Evolutionary conservation across 208 protist genomes (phyloP).

Genomic region (Leishmania martiniquensis): DNA sequence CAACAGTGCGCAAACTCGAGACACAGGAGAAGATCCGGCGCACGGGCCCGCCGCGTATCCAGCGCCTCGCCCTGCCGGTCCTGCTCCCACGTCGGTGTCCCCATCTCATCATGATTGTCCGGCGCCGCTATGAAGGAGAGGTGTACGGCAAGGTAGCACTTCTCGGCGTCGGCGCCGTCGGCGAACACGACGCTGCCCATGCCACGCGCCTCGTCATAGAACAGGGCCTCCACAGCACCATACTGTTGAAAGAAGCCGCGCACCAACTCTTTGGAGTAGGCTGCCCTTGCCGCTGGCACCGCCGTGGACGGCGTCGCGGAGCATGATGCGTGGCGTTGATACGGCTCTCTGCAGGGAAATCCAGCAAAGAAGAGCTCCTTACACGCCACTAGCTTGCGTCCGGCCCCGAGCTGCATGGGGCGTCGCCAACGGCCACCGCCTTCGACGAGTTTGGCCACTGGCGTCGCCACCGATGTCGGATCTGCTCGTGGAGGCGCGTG

Average conservation of each 20-base stretch:
- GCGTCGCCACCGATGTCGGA: background rate
- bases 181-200: conserved; percentile 72
- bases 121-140: conserved; percentile 40
- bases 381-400: conserved; percentile 24
- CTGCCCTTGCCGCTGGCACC: background rate
- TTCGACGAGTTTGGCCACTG: background rate
- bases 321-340: conserved; percentile 1
- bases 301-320: background rate
- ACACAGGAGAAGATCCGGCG: conserved; percentile 43
- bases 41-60: conserved; percentile 9
- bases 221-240: conserved; percentile 45
- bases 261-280: conserved; percentile 38
- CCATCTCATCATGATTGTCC: conserved; percentile 5
- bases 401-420: background rate
- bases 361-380: conserved; percentile 79
- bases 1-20: conserved; percentile 68
- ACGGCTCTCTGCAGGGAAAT: conserved; percentile 31
- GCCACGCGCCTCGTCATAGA: conserved; percentile 55
- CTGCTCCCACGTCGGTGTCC: conserved; percentile 15
- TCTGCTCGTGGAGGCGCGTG: background rate
- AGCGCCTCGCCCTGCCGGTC: conserved; percentile 15
- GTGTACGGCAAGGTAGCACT: conserved; percentile 68
- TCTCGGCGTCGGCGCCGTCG: conserved; percentile 47
- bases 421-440: background rate
- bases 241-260: conserved; percentile 67